Evolutionary conservation across 208 protist genomes (phyloP).

Genomic region (Spongospora subterranea): DNA sequence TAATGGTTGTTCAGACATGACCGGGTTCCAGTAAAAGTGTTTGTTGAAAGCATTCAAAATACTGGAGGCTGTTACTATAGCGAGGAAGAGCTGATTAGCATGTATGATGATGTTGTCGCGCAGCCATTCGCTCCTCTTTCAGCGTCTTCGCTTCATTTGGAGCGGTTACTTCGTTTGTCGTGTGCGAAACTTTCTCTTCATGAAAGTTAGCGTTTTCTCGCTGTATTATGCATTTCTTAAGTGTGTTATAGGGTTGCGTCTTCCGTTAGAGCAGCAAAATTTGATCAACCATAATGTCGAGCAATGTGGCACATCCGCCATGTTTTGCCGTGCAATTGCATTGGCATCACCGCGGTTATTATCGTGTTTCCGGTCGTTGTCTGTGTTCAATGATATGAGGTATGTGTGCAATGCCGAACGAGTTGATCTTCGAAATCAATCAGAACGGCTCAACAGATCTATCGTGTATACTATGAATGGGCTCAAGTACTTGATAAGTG

Average conservation of each 20-base stretch:
- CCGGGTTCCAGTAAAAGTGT: neutral
- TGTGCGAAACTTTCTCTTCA: neutral
- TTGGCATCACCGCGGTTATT: no score
- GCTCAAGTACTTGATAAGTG: no score
- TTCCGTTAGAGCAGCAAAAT: neutral
- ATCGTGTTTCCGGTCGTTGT: no score
- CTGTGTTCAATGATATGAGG: no score
- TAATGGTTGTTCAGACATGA: neutral
- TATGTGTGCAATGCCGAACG: no score
- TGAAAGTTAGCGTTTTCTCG: neutral
- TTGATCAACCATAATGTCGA: neutral
- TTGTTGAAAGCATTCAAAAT: neutral
- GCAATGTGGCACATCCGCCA: slow-evolving; percentile 1
- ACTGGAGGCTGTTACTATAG: neutral
- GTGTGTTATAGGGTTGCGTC: neutral
- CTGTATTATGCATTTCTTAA: neutral
- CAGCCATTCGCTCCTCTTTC: slow-evolving; percentile 12
- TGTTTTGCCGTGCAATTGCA: no score
- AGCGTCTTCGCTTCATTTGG: neutral
- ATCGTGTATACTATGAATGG: no score
- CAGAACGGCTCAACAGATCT: no score
- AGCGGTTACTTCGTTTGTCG: no score
- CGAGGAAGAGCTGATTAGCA: neutral
- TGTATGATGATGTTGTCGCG: neutral
- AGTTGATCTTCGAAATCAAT: no score